phyloP scores from a whole-genome alignment of 306 rosid genomes.

The Casuarina glauca region DNA sequence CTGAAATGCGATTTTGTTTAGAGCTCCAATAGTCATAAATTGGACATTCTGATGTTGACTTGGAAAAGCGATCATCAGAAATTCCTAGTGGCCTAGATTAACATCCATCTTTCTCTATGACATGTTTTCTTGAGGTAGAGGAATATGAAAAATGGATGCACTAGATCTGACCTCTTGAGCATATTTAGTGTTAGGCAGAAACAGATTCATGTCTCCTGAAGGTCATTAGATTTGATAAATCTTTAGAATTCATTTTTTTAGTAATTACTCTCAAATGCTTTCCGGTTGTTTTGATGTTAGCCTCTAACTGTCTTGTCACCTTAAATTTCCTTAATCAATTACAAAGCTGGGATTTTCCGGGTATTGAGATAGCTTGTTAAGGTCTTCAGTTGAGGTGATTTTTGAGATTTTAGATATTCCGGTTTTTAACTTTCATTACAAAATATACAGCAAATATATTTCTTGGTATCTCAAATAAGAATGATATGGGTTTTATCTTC shows the following conservation, averaged over 20 bases:
- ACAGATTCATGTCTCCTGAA: not conserved
- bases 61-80: not conserved
- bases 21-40: not conserved
- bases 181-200: not conserved
- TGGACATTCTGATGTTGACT: not conserved
- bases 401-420: not conserved
- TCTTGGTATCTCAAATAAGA: not conserved
- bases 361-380: conserved; percentile 8
- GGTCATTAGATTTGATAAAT: not conserved
- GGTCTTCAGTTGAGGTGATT: not conserved
- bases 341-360: not conserved
- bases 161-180: not conserved
- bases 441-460: not conserved
- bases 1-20: conserved; percentile 6
- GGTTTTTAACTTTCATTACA: not conserved
- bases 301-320: not conserved
- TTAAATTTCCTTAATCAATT: not conserved
- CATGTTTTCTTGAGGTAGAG: not conserved
- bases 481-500: not conserved
- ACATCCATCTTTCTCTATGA: not conserved
- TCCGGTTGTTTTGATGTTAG: not conserved
- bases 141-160: not conserved
- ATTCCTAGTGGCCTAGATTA: not conserved
- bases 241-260: not conserved
- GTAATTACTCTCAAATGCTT: not conserved